Evolutionary conservation across 2,329 filamentous ascomycete genomes (phyloP), one percentile per base, ranked within the genome.

Genomic region (Xylogone sp.): DNA sequence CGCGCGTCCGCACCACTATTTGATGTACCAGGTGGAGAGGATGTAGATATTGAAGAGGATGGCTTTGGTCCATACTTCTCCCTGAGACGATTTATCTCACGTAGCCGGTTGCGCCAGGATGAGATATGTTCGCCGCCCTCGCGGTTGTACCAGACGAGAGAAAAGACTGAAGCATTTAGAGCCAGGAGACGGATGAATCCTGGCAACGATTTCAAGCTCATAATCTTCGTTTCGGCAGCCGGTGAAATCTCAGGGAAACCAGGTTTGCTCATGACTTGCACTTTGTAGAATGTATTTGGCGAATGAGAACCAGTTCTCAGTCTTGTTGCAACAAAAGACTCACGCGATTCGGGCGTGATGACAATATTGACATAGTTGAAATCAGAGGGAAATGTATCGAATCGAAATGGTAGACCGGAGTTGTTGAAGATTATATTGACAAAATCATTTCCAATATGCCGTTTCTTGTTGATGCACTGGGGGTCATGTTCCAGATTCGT

Each of bases 341-440:
- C 84, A 42, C 86, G 80, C 3, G 90, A 92, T 55, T 92, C 88
- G 0, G 94, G 94, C 2, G 89, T 90, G 64, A 99, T 93, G 61
- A 97, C 87, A 62, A 99, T 97, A 67, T 97, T 91, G 65, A 99
- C 91, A 65, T 89, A 96, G 66, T 97, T 97, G 76, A 99, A 96
- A 52, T 93, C 88, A 0, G 91, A 95, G 0, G 90, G 90, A 61
- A 99, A 96, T 0, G 90, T 96, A 66, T 96, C 83, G 66, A 96
- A 96, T 49, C 82, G 80, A 73, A 96, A 97, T 0, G 88, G 87
- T 45, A 86, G 69, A n/a, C 94, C 93, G 2, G 92, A 97, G 63
- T 96, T 90, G 68, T 99, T 99, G 78, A 95, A 99, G 52, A 99
- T 87, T 60, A 99, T 96, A 66, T 96, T 97, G 65, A 99, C 94